These are phyloP conservation scores for Cyclotella distinguenda DNA, from an alignment of 108 stramenopile genomes.

Conservation along the genomic window DNA sequence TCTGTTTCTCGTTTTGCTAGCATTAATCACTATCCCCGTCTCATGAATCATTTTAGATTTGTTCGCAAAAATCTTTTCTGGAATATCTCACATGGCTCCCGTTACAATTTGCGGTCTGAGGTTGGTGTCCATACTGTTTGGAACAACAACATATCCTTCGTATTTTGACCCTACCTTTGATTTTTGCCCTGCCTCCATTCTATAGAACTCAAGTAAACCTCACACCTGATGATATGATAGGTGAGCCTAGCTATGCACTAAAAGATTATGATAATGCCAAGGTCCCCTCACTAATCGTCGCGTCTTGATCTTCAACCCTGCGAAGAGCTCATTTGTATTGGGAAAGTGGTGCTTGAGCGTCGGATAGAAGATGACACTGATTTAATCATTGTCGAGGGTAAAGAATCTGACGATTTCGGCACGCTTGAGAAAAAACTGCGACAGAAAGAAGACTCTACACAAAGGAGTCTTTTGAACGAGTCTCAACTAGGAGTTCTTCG, in stretches of 20 bases:
- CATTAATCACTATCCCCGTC: too few species aligned
- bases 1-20: too few species aligned
- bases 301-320: too few species aligned
- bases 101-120: conserved; percentile 71
- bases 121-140: too few species aligned
- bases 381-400: conserved; percentile 26
- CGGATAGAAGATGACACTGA: conserved; percentile 34
- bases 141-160: too few species aligned
- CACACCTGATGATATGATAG: conserved; percentile 88
- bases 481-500: conserved; percentile 50
- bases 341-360: conserved; percentile 75
- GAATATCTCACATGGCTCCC: conserved; percentile 58
- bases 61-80: conserved; percentile 71
- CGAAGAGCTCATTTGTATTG: conserved; percentile 76
- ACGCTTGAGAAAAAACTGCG: conserved; percentile 61
- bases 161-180: too few species aligned
- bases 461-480: conserved; percentile 54
- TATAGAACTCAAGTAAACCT: conserved; percentile 82
- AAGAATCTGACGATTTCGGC: conserved; percentile 53
- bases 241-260: too few species aligned
- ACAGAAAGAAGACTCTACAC: conserved; percentile 55
- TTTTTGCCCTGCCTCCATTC: background rate
- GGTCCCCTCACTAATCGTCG: too few species aligned
- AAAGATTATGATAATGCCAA: too few species aligned
- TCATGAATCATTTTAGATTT: too few species aligned